Base-by-base conservation (phyloP, 1,139 yeast genomes). In the Blastobotrys arbuscula region DNA sequence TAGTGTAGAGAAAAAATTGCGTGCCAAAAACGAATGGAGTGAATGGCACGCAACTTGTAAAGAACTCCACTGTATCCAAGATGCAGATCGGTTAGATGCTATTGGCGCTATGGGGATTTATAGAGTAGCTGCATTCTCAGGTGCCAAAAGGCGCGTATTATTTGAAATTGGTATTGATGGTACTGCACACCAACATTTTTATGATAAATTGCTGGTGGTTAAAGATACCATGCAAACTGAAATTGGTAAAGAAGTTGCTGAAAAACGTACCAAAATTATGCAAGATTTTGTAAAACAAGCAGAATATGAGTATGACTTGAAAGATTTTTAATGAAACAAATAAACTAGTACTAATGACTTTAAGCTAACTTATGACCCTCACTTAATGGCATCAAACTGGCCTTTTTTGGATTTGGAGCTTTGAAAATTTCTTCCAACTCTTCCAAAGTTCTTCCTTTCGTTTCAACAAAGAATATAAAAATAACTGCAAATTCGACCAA, bases 361-460 rank as follows among this genome's bases (percentile, higher is more conserved):
- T 28, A 28, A 28, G 13, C 31, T 13, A 9, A 28, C 13, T 28
- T 4, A 34, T 5, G 5, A 18, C 47, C 47, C 12, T 39, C 39
- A 34, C 38, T 39, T 33, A 39, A 13, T 34, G 48, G 48, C 36
- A 20, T 39, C 15, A 45, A 36, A 13, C 44, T 38, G 15, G 46
- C 49, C 50, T 48, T 50, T 35, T 47, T 81, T 51, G 82, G 83
- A 53, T 78, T 62, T 24, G 68, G 60, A 55, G 76, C 74, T 30
- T 61, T 81, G 78, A 69, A 79, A 44, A 67, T 77, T 79, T 49
- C 80, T 75, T 76, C 80, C 51, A 79, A 75, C 63, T 79, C 82
- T 64, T 79, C 84, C 59, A 79, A 70, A 15, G 82, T 77, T 63
- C 74, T 76, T 53, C 77, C 78, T 57, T 74, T 75, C 6, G 84